phyloP scores from a whole-genome alignment of 192 early-diverging fungal species.

The Coemansia sp. region DNA sequence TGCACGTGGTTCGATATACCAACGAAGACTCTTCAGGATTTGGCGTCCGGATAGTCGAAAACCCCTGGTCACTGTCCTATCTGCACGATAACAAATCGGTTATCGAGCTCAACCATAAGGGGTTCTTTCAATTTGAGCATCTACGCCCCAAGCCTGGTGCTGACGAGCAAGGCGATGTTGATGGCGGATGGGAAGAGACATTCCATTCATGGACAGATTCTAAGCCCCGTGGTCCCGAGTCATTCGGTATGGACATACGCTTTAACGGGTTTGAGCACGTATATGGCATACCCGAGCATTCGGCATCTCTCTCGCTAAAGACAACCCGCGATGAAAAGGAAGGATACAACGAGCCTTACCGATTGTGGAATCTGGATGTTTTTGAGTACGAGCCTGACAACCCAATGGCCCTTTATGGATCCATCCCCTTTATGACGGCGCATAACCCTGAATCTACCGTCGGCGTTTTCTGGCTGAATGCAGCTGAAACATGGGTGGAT shows the following conservation, averaged over 20 bases:
- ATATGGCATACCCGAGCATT: conserved; percentile 97
- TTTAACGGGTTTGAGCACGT: conserved; percentile 86
- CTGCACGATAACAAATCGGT: conserved; percentile 40
- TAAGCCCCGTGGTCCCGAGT: conserved; percentile 95
- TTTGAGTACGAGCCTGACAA: conserved; percentile 96
- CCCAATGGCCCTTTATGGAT: conserved; percentile 97
- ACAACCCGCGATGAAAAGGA: conserved; percentile 77
- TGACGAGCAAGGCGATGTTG: conserved; percentile 51
- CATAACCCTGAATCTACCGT: conserved; percentile 73
- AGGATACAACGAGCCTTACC: conserved; percentile 88
- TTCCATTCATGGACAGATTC: conserved; percentile 85
- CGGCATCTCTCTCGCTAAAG: conserved; percentile 80
- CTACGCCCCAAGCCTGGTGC: conserved; percentile 39
- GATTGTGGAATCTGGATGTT: conserved; percentile 96
- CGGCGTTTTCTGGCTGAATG: conserved; percentile 89
- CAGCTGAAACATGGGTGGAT: conserved; percentile 98
- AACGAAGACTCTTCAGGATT: conserved; percentile 10
- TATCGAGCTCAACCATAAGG: conserved; percentile 79
- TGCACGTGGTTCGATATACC: conserved; percentile 33
- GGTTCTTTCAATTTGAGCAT: conserved; percentile 85
- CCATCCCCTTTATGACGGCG: conserved; percentile 91
- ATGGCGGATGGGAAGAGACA: conserved; percentile 82
- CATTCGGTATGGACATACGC: conserved; percentile 88
- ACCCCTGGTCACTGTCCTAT: conserved; percentile 47
- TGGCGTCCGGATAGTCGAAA: conserved; percentile 43